Percentiles rank a stretch among this genome's conserved stretches.
These are phyloP conservation scores for Haplosporangium sp. DNA, from an alignment of 371 early-diverging fungal species.

Conservation along the genomic window DNA sequence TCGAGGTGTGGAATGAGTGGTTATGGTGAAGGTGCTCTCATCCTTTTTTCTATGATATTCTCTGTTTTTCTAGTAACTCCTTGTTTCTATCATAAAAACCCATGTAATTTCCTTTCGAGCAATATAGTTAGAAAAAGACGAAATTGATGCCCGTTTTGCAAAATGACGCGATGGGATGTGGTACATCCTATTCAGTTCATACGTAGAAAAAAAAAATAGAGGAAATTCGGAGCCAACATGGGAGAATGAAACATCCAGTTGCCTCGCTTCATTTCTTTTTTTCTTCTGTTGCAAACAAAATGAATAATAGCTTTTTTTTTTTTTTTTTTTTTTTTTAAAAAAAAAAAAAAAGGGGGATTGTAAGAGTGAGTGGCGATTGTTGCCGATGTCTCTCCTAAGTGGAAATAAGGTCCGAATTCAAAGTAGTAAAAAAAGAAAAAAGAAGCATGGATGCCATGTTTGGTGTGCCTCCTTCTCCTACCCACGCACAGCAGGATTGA, in stretches of 20 bases:
- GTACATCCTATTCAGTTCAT: background rate
- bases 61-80: background rate
- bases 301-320: background rate
- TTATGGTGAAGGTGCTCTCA: background rate
- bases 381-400: constrained; percentile 3
- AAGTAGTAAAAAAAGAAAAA: background rate
- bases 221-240: background rate
- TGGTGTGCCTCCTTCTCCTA: background rate
- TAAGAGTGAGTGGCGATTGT: background rate
- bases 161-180: background rate
- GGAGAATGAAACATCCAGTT: background rate
- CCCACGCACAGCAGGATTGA: background rate
- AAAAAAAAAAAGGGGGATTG: background rate
- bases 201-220: background rate
- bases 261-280: background rate
- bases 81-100: background rate
- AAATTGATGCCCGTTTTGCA: background rate
- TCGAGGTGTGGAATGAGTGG: background rate
- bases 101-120: background rate
- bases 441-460: too few species aligned
- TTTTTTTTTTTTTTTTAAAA: background rate
- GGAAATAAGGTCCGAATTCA: background rate
- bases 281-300: background rate
- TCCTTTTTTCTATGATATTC: background rate
- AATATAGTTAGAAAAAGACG: background rate